Conservation (phyloP, 2,329 filamentous ascomycete genomes). For the Aaosphaeria arxii region DNA sequence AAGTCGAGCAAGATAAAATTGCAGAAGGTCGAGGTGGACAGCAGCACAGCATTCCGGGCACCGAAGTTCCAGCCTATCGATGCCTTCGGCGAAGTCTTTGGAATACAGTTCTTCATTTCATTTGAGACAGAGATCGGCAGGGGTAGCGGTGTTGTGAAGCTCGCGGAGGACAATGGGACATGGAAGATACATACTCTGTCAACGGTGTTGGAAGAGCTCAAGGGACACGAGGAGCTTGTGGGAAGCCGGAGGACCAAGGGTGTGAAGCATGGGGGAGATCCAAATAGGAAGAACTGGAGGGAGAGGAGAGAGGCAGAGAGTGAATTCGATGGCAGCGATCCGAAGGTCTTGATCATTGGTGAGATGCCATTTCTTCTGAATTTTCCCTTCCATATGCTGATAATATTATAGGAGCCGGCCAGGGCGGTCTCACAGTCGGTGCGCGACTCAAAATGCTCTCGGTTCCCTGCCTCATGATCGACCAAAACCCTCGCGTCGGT, state of each 20-base stretch:
- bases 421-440: conserved; percentile 43
- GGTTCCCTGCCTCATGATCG: conserved; percentile 44
- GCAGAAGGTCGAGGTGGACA: conserved; percentile 28
- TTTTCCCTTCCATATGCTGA: not conserved
- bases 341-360: conserved; percentile 28
- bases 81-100: conserved; percentile 24
- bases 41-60: conserved; percentile 9
- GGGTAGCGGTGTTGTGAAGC: conserved; percentile 31
- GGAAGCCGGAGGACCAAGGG: conserved; percentile 22
- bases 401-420: conserved; percentile 36
- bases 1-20: conserved; percentile 29
- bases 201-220: conserved; percentile 36
- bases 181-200: conserved; percentile 42
- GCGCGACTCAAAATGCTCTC: conserved; percentile 45
- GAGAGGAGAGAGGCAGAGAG: conserved; percentile 26
- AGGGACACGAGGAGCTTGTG: conserved; percentile 31
- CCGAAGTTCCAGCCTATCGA: conserved; percentile 28
- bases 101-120: conserved; percentile 24
- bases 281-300: conserved; percentile 27
- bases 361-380: not conserved
- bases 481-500: conserved; percentile 41
- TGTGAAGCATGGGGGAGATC: conserved; percentile 26
- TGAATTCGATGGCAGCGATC: conserved; percentile 19
- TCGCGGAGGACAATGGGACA: conserved; percentile 29
- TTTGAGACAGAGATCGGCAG: conserved; percentile 28